Base-by-base conservation (phyloP, 140 eudicot genomes). In the Ambrosia hybrid region DNA sequence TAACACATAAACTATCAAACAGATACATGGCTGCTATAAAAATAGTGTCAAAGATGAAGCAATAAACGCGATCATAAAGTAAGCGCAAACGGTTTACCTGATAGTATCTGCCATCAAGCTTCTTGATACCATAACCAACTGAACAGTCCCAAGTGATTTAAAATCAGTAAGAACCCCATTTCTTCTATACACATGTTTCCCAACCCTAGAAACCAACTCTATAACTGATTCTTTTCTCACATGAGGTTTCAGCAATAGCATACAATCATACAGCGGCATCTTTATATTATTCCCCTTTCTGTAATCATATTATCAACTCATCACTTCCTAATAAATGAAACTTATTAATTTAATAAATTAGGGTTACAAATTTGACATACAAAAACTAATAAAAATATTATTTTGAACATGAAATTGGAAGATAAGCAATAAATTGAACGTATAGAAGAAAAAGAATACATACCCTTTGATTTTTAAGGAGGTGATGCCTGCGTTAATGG, bases 201-300 rank as follows among this genome's bases (percentile, higher is more conserved):
- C 97, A 4, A 94, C 85, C 9, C 91, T 87, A 41, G 85, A 17
- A 66, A 90, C 82, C 83, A 94, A 73, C 48, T 88, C 96, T 45
- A 84, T 65, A 46, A 86, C 14, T 5, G 85, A 77, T 63, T 85
- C 95, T 75, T 51, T 77, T 30, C 1, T 43, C 26, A 94, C 83
- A 55, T 67, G 80, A 21, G 96, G 99, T 66, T 94, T 94, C 82
- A 90, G 34, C 77, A 94, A 69, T 60, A 94, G 76, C 97, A 94
- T 86, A 72, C 99, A 90, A 66, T 94, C 97, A 67, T 94, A 94
- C 1, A 94, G 89, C 7, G 99, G 99, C 99, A 94, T 94, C 71
- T 78, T 51, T 43, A 30, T 30, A 30, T 30, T 30, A 30, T 30
- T 43, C 48, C 74, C 65, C 52, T 65, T 65, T 66, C 65, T 72